Percentiles rank a stretch among this genome's conserved stretches.
phyloP scores from a whole-genome alignment of 2,329 filamentous ascomycete species.

The Kalaharituber pfeilii region DNA sequence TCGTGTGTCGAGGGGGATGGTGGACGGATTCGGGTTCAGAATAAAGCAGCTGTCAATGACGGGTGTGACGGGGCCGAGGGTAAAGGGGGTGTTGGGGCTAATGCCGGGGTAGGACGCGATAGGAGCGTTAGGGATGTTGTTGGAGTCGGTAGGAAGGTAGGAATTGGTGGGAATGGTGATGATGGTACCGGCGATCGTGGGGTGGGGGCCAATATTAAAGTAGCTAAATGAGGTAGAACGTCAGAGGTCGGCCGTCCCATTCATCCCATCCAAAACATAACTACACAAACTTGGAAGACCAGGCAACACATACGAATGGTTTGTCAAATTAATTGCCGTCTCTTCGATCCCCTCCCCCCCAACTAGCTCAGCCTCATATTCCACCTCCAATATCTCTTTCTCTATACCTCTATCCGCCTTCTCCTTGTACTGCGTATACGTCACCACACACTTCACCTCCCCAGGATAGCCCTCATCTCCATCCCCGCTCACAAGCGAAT shows the following conservation, averaged over 20 bases:
- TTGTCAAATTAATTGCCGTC: constrained; percentile 83
- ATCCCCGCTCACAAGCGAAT: constrained; percentile 44
- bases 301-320: constrained; percentile 54
- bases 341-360: constrained; percentile 51
- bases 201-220: constrained; percentile 43
- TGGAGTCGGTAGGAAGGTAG: constrained; percentile 57
- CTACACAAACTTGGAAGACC: neutral
- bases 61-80: constrained; percentile 51
- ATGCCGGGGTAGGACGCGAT: constrained; percentile 49
- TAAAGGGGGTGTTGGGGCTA: constrained; percentile 49
- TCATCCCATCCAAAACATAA: neutral
- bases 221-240: constrained; percentile 33
- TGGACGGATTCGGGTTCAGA: constrained; percentile 44
- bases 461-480: constrained; percentile 86
- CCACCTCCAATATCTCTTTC: constrained; percentile 52
- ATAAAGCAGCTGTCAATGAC: constrained; percentile 86
- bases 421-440: constrained; percentile 61
- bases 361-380: constrained; percentile 74
- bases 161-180: constrained; percentile 39
- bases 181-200: constrained; percentile 45
- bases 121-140: constrained; percentile 46
- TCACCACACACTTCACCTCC: constrained; percentile 56
- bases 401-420: constrained; percentile 40
- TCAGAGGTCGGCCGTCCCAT: neutral
- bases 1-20: constrained; percentile 50